These are phyloP conservation scores for Pichia sp. DNA, from an alignment of 1,139 yeast species.

Conservation along the genomic window DNA sequence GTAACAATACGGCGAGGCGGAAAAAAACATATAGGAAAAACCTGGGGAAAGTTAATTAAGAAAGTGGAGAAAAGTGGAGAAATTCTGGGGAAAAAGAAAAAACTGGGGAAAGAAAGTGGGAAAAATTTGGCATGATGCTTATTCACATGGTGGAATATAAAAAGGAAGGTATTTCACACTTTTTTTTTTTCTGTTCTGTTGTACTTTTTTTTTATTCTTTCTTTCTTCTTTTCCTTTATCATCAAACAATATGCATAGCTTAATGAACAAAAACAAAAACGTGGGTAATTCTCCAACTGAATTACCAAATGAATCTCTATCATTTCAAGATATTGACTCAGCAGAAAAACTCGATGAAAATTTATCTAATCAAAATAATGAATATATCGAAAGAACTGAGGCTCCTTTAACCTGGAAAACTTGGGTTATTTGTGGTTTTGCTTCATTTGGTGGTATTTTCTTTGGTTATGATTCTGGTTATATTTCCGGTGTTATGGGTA, in stretches of 20 bases:
- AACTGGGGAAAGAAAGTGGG: too few species aligned
- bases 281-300: too few species aligned
- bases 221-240: neutral
- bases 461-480: constrained; percentile 60
- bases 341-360: constrained; percentile 6
- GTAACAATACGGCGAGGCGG: too few species aligned
- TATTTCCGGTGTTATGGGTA: constrained; percentile 52
- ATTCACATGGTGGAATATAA: too few species aligned
- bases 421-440: constrained; percentile 35
- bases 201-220: neutral
- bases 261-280: neutral
- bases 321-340: constrained; percentile 5
- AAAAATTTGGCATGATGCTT: too few species aligned
- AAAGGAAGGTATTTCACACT: too few species aligned
- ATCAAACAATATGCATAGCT: constrained; percentile 1
- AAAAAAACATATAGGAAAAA: too few species aligned
- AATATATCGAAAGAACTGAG: constrained; percentile 25
- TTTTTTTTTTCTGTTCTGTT: neutral
- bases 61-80: too few species aligned
- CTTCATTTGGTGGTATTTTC: constrained; percentile 51
- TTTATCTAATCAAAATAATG: neutral
- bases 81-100: too few species aligned
- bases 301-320: too few species aligned
- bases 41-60: too few species aligned
- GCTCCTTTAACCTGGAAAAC: constrained; percentile 31